Base-by-base conservation (phyloP, 225 moss, liverwort and hornwort species). In the Neckera pumila region DNA sequence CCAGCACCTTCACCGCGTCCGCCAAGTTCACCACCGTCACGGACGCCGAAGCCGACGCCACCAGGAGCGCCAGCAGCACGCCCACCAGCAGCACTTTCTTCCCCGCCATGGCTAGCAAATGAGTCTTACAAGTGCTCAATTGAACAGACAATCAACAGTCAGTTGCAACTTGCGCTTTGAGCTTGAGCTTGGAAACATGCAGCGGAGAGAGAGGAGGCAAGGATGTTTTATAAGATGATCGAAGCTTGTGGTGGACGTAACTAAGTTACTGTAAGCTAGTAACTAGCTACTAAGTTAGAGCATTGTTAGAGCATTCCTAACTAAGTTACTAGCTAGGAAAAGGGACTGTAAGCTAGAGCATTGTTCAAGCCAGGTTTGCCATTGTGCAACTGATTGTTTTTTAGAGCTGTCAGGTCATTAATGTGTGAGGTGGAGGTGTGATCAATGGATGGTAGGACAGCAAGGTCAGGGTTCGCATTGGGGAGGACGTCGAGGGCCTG, bases 11-110 rank as follows among this genome's bases (percentile, higher is more conserved):
- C 89, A 93, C 90, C 12, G 89, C 69, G 3, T 80, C 86, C 28
- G 88, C 92, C 84, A 90, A 38, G 92, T 93, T 93, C 90, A 93
- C 86, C 84, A 93, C 93, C 72, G 93, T 93, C 89, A 93, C 93
- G 4, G 93, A 86, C 72, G 89, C 90, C 58, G 87, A 80, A n/a
- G 87, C 75, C 19, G 90, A 89, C 67, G 84, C 88, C 86, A 90
- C 85, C 86, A 91, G 79, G 4, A 91, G 76, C 81, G 88, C 88
- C 90, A 93, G 31, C 36, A 93, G 79, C 79, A 89, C 62, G 66
- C 67, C 80, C 85, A 90, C 87, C 76, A 88, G 5, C 86, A 89
- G 30, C 84, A 84, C 86, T 74, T 81, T 89, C 90, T 82, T 91
- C 51, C 22, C 59, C 81, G 88, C 88, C 91, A 91, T 90, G 30